Evolutionary conservation across 148 eudicot genomes (phyloP).

Genomic region (Chenopodium album): DNA sequence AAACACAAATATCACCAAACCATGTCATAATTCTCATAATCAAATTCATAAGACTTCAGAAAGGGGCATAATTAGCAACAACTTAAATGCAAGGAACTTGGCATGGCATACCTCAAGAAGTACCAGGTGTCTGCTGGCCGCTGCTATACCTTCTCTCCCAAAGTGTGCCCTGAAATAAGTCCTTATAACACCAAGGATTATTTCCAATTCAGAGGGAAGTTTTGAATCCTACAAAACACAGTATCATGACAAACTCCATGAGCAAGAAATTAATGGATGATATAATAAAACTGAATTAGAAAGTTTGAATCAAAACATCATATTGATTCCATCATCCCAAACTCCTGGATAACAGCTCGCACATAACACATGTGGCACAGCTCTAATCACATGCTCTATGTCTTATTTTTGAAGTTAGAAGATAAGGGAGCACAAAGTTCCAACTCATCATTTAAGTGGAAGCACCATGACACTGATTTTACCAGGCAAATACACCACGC

Average conservation of each 20-base stretch:
- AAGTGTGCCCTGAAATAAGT: conserved; percentile 58
- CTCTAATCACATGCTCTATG: not conserved
- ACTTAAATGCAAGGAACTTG: conserved; percentile 1
- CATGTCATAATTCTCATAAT: not conserved
- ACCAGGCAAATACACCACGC: not conserved
- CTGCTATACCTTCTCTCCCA: conserved; percentile 56
- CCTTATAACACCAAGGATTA: conserved; percentile 72
- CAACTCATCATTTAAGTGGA: not conserved
- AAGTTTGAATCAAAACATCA: not conserved
- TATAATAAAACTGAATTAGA: not conserved
- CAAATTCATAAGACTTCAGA: not conserved
- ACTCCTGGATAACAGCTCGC: not conserved
- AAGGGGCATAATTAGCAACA: not conserved
- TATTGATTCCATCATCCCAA: not conserved
- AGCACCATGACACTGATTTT: not conserved
- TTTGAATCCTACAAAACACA: conserved; percentile 64
- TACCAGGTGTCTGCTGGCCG: conserved; percentile 64
- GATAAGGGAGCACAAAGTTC: not conserved
- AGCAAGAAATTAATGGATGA: not conserved
- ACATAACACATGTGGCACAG: not conserved
- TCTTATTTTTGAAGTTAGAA: not conserved
- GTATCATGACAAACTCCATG: not conserved
- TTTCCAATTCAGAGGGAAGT: conserved; percentile 85
- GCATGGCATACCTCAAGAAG: conserved; percentile 71
- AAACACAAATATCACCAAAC: not conserved